Evolutionary conservation across 768 basidiomycete species (phyloP).

Genomic region (Suillus lakei): DNA sequence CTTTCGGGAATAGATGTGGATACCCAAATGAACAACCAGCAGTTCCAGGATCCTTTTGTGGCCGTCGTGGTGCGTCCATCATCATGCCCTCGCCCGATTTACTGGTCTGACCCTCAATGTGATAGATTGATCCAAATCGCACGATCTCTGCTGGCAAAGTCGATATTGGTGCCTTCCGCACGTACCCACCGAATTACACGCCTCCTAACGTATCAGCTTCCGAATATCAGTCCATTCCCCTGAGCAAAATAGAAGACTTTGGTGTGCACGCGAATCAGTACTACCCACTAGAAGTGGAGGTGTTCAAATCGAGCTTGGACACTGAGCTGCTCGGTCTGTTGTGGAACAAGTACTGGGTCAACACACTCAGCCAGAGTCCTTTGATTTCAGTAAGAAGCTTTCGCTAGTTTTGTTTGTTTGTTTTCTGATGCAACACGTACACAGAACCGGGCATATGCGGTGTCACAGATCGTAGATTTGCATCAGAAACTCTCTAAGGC

Average conservation of each 20-base stretch:
- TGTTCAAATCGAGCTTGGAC: conserved; percentile 93
- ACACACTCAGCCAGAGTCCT: conserved; percentile 92
- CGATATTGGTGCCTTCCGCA: conserved; percentile 98
- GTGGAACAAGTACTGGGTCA: conserved; percentile 99
- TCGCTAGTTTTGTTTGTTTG: neutral
- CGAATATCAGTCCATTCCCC: conserved; percentile 95
- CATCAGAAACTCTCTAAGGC: conserved; percentile 88
- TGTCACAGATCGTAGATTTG: conserved; percentile 87
- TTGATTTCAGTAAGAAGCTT: conserved; percentile 75
- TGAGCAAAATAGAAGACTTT: conserved; percentile 98
- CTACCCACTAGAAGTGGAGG: conserved; percentile 91
- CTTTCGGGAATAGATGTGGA: conserved; percentile 98
- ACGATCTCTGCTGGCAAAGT: conserved; percentile 98
- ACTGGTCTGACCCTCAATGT: neutral
- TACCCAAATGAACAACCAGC: conserved; percentile 95
- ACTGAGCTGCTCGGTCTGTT: conserved; percentile 85
- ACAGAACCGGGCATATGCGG: conserved; percentile 93
- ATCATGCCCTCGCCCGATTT: neutral
- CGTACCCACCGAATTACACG: conserved; percentile 94
- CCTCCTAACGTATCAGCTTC: conserved; percentile 72
- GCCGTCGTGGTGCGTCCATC: conserved; percentile 82
- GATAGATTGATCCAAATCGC: conserved; percentile 94
- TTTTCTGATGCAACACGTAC: neutral
- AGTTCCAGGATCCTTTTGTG: conserved; percentile 94
- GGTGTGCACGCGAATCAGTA: conserved; percentile 98